Conservation (phyloP, 139 green algal species). For the Pedinophyceae sp. region DNA sequence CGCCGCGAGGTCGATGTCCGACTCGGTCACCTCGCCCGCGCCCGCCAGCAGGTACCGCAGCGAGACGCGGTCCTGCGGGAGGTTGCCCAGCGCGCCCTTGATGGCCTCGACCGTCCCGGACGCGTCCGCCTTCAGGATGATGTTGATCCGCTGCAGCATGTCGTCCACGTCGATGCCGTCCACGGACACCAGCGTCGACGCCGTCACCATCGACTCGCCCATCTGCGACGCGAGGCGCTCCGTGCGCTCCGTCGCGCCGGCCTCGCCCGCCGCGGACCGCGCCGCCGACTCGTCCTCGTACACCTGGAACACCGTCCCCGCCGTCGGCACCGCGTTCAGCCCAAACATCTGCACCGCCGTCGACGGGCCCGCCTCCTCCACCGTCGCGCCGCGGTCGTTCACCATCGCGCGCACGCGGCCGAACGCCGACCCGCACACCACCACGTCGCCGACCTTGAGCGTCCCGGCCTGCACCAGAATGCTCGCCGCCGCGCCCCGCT, state of each 20-base stretch:
- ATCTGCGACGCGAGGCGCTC: constrained; percentile 35
- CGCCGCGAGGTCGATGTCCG: constrained; percentile 80
- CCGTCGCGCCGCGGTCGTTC: constrained; percentile 28
- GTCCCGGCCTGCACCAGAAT: constrained; percentile 83
- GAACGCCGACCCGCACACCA: constrained; percentile 48
- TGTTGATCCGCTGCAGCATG: constrained; percentile 59
- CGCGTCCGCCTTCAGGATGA: constrained; percentile 85
- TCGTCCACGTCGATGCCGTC: constrained; percentile 42
- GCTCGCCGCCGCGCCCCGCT: constrained; percentile 61
- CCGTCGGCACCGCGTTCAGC: constrained; percentile 61
- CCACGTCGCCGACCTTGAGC: constrained; percentile 63
- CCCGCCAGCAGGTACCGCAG: constrained; percentile 78
- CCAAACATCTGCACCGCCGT: constrained; percentile 82
- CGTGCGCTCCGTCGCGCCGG: constrained; percentile 17
- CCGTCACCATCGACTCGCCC: constrained; percentile 64
- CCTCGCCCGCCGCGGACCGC: constrained; percentile 20
- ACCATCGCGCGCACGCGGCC: constrained; percentile 55
- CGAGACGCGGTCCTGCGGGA: constrained; percentile 76
- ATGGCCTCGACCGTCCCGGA: constrained; percentile 80
- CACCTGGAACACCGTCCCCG: constrained; percentile 78
- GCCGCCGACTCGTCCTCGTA: constrained; percentile 40
- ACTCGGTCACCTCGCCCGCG: constrained; percentile 62
- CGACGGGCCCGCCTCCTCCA: constrained; percentile 53
- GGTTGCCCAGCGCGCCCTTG: constrained; percentile 47
- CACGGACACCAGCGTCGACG: constrained; percentile 56